Evolutionary conservation across 2,329 filamentous ascomycete species (phyloP), one percentile per base, ranked within the genome.

Genomic region (Botrytis fabae): DNA sequence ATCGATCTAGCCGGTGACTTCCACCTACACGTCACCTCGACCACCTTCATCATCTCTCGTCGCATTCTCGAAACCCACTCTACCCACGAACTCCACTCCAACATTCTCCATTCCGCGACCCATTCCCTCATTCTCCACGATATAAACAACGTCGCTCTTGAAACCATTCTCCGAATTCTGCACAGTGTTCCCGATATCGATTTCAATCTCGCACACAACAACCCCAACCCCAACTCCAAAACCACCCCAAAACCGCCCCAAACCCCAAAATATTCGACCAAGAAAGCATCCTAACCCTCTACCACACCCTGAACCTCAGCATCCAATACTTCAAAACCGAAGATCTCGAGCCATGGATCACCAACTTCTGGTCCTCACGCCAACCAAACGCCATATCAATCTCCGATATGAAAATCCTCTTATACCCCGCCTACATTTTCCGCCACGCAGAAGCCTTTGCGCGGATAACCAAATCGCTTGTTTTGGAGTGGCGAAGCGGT

Each of bases 11-110:
- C 32, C 4, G 57, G 57, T 35, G 57, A 60, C 10, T 60, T 60
- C 10, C 4, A 38, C 5, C 20, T 60, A 0, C 4, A 25, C 14
- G 57, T 60, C 12, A 5, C 9, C 22, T 12, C 57, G 1, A 14
- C 10, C 9, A 38, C 2, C 0, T 38, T 60, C 22, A 10, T 38
- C 4, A 32, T 60, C 57, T 60, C 57, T 60, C 57, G 32, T 7
- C 12, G 20, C 12, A 22, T 4, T 3, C 5, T 60, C 20, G 2
- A 60, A 1, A 3, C 1, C 1, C 10, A 60, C 10, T 14, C 0
- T 10, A 38, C 32, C 4, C 32, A 60, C 6, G 22, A 60, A 2
- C 57, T 38, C 20, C 4, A 20, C 10, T 22, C 10, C 57, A 5
- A 60, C 2, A 6, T 60, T 20, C 57, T 9, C 20, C 3, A 25